A percentile compares a stretch with the other conserved stretches of the same genome.
Conservation (phyloP, 306 rosid genomes). For the Mucuna pruriens region DNA sequence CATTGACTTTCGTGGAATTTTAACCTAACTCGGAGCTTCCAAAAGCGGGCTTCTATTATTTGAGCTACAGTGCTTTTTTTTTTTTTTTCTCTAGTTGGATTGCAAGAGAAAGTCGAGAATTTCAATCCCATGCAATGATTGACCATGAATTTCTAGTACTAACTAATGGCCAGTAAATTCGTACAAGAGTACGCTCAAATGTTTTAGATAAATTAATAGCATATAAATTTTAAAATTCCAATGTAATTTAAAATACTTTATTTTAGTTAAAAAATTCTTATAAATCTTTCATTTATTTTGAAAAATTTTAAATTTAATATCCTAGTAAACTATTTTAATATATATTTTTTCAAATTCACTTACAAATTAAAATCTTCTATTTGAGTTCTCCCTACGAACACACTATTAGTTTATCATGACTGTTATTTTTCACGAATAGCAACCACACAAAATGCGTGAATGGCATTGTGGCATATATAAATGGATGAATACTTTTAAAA, state of each 20-base stretch:
- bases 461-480: too few species aligned
- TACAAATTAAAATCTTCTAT: too few species aligned
- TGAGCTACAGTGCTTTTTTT: slow-evolving; percentile 37
- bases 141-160: background rate
- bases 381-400: too few species aligned
- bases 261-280: background rate
- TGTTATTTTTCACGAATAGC: too few species aligned
- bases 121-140: slow-evolving; percentile 26
- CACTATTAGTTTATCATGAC: too few species aligned
- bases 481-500: too few species aligned
- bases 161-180: background rate
- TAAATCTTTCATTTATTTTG: too few species aligned
- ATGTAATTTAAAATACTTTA: background rate
- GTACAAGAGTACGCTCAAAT: background rate
- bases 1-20: slow-evolving; percentile 5
- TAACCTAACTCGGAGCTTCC: slow-evolving; percentile 20
- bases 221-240: background rate
- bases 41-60: slow-evolving; percentile 39
- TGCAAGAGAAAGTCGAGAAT: background rate
- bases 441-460: too few species aligned
- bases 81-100: slow-evolving; percentile 30
- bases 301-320: background rate
- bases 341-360: too few species aligned
- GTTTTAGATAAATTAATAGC: background rate
- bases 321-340: background rate